Evolutionary conservation across 306 rosid species (phyloP).

Genomic region (Trifolium subterraneum): DNA sequence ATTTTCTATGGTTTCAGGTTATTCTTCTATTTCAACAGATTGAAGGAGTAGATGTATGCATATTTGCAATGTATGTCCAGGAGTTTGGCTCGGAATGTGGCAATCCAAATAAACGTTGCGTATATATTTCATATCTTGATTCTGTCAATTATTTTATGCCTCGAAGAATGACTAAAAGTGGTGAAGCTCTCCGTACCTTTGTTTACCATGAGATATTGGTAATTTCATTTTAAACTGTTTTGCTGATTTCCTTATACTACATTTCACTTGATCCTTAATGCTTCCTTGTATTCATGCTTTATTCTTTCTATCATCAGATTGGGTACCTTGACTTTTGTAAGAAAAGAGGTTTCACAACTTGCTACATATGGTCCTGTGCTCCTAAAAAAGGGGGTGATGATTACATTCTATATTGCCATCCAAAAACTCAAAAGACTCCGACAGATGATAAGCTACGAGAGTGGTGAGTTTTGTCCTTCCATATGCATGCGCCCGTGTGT

Average conservation of each 20-base stretch:
- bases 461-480: slow-evolving; percentile 47
- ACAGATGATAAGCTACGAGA: slow-evolving; percentile 56
- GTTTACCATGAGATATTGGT: slow-evolving; percentile 80
- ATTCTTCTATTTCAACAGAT: slow-evolving; percentile 76
- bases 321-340: slow-evolving; percentile 79
- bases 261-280: neutral
- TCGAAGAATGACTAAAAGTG: slow-evolving; percentile 36
- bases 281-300: neutral
- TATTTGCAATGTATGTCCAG: slow-evolving; percentile 65
- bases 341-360: slow-evolving; percentile 64
- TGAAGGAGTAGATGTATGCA: slow-evolving; percentile 75
- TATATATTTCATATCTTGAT: slow-evolving; percentile 71
- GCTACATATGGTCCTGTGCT: slow-evolving; percentile 71
- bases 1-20: slow-evolving; percentile 49
- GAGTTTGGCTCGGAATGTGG: slow-evolving; percentile 75
- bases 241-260: neutral
- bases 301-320: slow-evolving; percentile 47
- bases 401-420: slow-evolving; percentile 68
- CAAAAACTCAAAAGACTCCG: slow-evolving; percentile 62
- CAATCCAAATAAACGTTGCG: slow-evolving; percentile 57
- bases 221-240: slow-evolving; percentile 11
- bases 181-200: slow-evolving; percentile 73
- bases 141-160: slow-evolving; percentile 74
- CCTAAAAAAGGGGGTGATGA: slow-evolving; percentile 61
- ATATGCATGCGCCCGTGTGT: neutral